Evolutionary conservation across 2,329 filamentous ascomycete species (phyloP), one percentile per base, ranked within the genome.

Genomic region (Colletotrichum destructivum): DNA sequence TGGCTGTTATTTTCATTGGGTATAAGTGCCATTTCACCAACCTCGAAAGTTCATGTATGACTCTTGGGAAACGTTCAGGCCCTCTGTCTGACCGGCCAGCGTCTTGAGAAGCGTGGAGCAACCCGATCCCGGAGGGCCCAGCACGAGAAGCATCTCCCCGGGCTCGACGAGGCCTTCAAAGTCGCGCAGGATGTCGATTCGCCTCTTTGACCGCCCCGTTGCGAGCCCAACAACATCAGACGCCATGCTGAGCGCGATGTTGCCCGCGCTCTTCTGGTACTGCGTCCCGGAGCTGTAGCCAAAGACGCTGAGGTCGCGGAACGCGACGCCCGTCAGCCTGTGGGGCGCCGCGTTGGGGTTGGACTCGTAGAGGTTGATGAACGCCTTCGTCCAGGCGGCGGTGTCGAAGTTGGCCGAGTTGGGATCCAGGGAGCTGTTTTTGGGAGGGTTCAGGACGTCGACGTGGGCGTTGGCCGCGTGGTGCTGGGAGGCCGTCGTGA

Each of bases 81-180:
- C 78, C 4, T 78, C 60, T 0, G 70, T 74, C 11, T 72, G 62
- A 2, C 72, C 72, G 23, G 72, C 63, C 5, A 74, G 40, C 2
- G 91, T 89, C 78, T 92, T 93, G 65, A 93, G 82, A 74, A 93
- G 89, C 0, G 92, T 93, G 11, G 91, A 90, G 75, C 91, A 94
- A n/a, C 89, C 89, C 0, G 79, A 77, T 3, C 82, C 82, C 5
- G 89, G 88, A 56, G 87, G 87, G n/a, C 88, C 88, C 4, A 90
- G 83, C 11, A 89, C 88, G n/a, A 88, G 84, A 23, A 89, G 80
- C 85, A 90, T 87, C 81, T 90, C 88, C 6, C 88, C 88, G 21
- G 80, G 82, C 0, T 79, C 77, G 4, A 80, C 46, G 1, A 80
- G 61, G 15, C 78, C 78, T n/a, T 79, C 78, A 7, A 80, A 80